Conservation (phyloP, 208 protist species). For the Eutreptiella sp. region DNA sequence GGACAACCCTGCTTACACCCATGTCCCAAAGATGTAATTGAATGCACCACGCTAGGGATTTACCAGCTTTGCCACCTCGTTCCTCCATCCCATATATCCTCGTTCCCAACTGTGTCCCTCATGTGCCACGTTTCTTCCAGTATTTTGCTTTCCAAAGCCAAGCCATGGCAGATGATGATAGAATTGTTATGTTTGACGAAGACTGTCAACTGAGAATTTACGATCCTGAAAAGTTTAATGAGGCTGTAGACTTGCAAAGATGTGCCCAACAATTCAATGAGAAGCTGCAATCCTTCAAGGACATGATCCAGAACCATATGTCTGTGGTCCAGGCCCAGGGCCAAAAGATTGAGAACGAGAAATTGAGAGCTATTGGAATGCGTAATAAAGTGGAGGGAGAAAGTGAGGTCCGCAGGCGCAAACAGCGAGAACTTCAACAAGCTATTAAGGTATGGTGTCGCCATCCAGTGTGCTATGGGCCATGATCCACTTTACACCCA, state of each 20-base stretch:
- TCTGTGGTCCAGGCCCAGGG: slow-evolving; percentile 61
- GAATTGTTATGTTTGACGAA: slow-evolving; percentile 76
- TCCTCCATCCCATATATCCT: too few relatives aligned
- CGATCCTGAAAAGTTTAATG: slow-evolving; percentile 74
- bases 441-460: too few relatives aligned
- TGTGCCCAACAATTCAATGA: slow-evolving; percentile 56
- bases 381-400: slow-evolving; percentile 79
- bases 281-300: slow-evolving; percentile 73
- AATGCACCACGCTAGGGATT: too few relatives aligned
- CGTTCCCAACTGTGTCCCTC: too few relatives aligned
- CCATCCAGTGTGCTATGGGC: too few relatives aligned
- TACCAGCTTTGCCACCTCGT: too few relatives aligned
- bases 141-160: too few relatives aligned
- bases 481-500: too few relatives aligned
- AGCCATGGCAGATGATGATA: slow-evolving; percentile 65
- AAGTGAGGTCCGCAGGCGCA: slow-evolving; percentile 61
- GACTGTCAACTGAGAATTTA: slow-evolving; percentile 77
- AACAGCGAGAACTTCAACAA: slow-evolving; percentile 64
- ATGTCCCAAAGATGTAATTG: too few relatives aligned
- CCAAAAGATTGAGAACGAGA: slow-evolving; percentile 68
- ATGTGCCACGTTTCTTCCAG: too few relatives aligned
- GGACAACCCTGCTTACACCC: too few relatives aligned
- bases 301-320: slow-evolving; percentile 67
- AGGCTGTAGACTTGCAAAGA: slow-evolving; percentile 64
- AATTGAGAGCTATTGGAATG: slow-evolving; percentile 68